phyloP scores from a whole-genome alignment of 1,139 yeast genomes.

The Hansenula sp. region DNA sequence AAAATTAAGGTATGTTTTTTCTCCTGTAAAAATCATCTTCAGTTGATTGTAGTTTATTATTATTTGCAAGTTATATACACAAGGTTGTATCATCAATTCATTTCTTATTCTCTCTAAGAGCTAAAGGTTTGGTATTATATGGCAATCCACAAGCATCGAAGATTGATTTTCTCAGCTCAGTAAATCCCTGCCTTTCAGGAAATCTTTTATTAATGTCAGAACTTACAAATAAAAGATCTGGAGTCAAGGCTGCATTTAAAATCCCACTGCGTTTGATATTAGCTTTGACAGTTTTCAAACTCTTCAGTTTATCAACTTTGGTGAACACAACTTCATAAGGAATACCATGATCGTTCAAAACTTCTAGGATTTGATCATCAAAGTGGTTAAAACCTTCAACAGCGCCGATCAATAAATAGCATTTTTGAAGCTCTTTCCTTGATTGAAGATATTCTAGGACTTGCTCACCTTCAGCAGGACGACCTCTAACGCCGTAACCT shows the following conservation, averaged over 20 bases:
- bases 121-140: constrained; percentile 21
- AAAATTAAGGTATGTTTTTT: not conserved
- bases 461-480: constrained; percentile 61
- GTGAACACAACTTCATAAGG: constrained; percentile 76
- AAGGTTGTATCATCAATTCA: not conserved
- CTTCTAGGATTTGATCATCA: constrained; percentile 50
- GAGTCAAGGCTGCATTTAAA: constrained; percentile 27
- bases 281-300: constrained; percentile 18
- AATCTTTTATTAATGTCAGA: constrained; percentile 26
- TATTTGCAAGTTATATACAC: not conserved
- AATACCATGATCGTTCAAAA: constrained; percentile 50
- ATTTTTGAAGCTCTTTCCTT: constrained; percentile 51
- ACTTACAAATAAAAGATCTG: constrained; percentile 36
- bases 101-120: constrained; percentile 8
- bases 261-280: constrained; percentile 26
- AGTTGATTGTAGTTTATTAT: not conserved
- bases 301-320: constrained; percentile 57
- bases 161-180: constrained; percentile 32
- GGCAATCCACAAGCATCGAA: constrained; percentile 34
- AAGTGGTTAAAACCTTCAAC: constrained; percentile 50
- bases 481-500: constrained; percentile 74
- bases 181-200: constrained; percentile 35
- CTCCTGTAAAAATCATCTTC: not conserved
- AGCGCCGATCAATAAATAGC: constrained; percentile 60
- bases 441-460: constrained; percentile 57